Conservation (phyloP, 306 rosid species). For the Castanospermum australe region DNA sequence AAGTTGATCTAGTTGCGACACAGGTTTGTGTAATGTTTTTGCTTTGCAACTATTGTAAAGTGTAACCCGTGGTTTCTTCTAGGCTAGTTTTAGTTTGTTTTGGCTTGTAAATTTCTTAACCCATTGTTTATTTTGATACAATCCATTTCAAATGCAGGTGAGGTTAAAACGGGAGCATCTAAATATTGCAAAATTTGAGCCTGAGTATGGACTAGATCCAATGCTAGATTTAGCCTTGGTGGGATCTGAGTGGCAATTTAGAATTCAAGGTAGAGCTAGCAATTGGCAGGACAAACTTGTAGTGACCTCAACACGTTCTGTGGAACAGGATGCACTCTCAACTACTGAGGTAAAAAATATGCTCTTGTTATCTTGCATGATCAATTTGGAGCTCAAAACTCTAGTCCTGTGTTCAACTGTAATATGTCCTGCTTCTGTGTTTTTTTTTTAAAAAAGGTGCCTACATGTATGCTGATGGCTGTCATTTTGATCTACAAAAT, state of each 20-base stretch:
- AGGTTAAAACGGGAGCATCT: constrained; percentile 85
- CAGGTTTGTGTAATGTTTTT: constrained; percentile 60
- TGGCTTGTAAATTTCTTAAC: constrained; percentile 14
- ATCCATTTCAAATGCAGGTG: constrained; percentile 55
- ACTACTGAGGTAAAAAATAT: constrained; percentile 67
- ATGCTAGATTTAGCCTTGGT: constrained; percentile 90
- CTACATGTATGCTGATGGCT: background rate
- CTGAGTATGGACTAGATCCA: constrained; percentile 89
- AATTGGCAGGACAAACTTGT: constrained; percentile 79
- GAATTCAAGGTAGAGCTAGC: constrained; percentile 86
- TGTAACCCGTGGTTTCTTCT: background rate
- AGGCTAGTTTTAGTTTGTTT: constrained; percentile 19
- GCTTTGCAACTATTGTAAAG: background rate
- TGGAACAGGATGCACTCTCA: constrained; percentile 80
- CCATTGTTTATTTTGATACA: constrained; percentile 19
- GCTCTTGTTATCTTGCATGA: background rate
- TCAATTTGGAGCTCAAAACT: background rate
- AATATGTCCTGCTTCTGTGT: background rate
- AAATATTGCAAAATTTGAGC: constrained; percentile 88
- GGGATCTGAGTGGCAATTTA: constrained; percentile 85
- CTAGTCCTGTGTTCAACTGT: background rate
- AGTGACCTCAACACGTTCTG: constrained; percentile 70
- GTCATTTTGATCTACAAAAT: background rate
- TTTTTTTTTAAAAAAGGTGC: no score
- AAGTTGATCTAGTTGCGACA: constrained; percentile 92